Evolutionary conservation across 2,329 filamentous ascomycete genomes (phyloP).

Genomic region (Teratosphaeriaceae sp.): DNA sequence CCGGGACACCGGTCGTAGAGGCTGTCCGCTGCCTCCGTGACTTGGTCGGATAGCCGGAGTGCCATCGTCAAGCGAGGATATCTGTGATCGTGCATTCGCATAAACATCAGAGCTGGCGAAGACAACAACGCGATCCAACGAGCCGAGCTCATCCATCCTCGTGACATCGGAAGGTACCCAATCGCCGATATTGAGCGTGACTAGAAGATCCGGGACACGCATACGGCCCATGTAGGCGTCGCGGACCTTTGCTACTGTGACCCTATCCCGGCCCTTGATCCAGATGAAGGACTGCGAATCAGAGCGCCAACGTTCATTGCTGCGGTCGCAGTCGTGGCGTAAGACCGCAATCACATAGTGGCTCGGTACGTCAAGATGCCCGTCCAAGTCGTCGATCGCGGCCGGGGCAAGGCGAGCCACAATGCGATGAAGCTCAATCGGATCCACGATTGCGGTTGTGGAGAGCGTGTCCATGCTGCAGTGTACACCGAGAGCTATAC

Average conservation of each 20-base stretch:
- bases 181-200: background rate
- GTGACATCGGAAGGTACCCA: background rate
- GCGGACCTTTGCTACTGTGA: background rate
- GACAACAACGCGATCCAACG: no score
- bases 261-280: background rate
- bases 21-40: no score
- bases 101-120: no score
- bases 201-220: background rate
- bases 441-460: no score
- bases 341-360: background rate
- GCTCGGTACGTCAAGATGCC: background rate
- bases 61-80: no score
- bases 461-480: no score
- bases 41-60: no score
- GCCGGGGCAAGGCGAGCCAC: background rate
- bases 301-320: background rate
- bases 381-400: background rate
- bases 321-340: background rate
- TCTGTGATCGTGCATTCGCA: no score
- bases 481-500: no score
- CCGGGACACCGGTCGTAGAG: no score
- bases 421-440: background rate
- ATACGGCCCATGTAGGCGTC: conserved; percentile 1
- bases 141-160: no score
- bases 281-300: background rate